Base-by-base conservation (phyloP, 305 asterid species). In the Plantago lanceolata region DNA sequence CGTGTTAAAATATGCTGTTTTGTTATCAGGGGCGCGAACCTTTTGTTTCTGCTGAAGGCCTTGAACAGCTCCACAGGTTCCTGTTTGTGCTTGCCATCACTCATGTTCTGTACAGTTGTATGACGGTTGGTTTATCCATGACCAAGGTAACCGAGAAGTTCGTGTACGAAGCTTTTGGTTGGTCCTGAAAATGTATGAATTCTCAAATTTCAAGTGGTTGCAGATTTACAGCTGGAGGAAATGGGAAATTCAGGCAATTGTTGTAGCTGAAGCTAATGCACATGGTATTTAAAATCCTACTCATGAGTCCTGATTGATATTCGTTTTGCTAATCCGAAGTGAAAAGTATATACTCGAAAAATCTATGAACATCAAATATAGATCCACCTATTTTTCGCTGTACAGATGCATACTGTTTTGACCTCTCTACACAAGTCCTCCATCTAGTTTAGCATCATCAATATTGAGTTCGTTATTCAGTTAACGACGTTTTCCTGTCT, bases 161-260 rank as follows among this genome's bases (percentile, higher is more conserved):
- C 40, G 7, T 33, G 40, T 7, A 33, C 9, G 40, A 33, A 33
- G 40, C 40, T 33, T 43, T n/a, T 56, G 68, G 33, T 44, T 28
- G 48, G 19, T 64, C 53, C 63, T 48, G 26, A 40, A 17, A 35
- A 14, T 28, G 67, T 33, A 31, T 54, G 65, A 57, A 53, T 29
- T 59, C 51, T 33, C 15, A 8, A 21, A 26, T 11, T 73, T 50
- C 28, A 15, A 31, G 24, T 60, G 45, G 61, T 72, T 74, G 80
- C 61, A 90, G 97, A 91, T 88, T 68, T 91, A 91, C 69, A 91
- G 96, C 75, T 91, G 97, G 97, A 88, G 95, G 74, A 88, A 88
- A 73, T 91, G 96, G 96, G 97, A 91, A 78, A 65, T 79, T 71
- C 94, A 84, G 71, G 86, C 82, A 16, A 71, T 78, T 55, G 56